Conservation (phyloP, 768 basidiomycete species). For the Pisolithus albus region DNA sequence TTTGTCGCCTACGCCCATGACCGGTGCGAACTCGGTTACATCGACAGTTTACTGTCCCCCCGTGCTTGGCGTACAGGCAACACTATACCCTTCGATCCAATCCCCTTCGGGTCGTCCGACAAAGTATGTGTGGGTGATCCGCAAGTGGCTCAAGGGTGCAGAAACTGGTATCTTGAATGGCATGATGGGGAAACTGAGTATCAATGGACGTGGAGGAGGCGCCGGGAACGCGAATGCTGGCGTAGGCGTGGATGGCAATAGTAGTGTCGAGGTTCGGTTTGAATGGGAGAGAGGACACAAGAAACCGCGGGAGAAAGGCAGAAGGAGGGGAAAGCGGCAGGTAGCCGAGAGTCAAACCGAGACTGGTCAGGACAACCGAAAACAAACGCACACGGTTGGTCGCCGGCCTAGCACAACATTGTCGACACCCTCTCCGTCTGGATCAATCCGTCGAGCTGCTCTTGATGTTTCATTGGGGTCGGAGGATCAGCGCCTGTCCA, state of each 20-base stretch:
- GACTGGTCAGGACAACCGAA: slow-evolving; percentile 6
- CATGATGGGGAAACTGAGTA: slow-evolving; percentile 35
- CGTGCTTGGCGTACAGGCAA: slow-evolving; percentile 65
- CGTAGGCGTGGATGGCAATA: slow-evolving; percentile 11
- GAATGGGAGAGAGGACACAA: slow-evolving; percentile 59
- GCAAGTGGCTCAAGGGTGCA: slow-evolving; percentile 64
- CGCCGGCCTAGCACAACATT: slow-evolving; percentile 12
- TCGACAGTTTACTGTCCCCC: slow-evolving; percentile 30
- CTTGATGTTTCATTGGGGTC: slow-evolving; percentile 4
- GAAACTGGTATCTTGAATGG: slow-evolving; percentile 41
- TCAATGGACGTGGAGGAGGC: slow-evolving; percentile 17
- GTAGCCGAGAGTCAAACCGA: slow-evolving; percentile 2
- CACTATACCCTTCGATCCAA: slow-evolving; percentile 43
- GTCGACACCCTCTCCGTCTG: slow-evolving; percentile 2
- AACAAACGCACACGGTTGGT: background rate
- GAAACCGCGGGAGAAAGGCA: slow-evolving; percentile 16
- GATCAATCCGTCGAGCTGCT: slow-evolving; percentile 3
- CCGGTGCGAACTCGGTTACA: background rate
- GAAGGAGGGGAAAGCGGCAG: slow-evolving; percentile 13
- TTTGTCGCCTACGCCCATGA: slow-evolving; percentile 8
- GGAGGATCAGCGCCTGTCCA: slow-evolving; percentile 32
- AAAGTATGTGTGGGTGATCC: slow-evolving; percentile 70
- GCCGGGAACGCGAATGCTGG: background rate
- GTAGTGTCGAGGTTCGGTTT: slow-evolving; percentile 63
- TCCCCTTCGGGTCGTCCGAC: slow-evolving; percentile 34